phyloP scores from a whole-genome alignment of 768 basidiomycete genomes.

The Kwoniella mangroviensis region DNA sequence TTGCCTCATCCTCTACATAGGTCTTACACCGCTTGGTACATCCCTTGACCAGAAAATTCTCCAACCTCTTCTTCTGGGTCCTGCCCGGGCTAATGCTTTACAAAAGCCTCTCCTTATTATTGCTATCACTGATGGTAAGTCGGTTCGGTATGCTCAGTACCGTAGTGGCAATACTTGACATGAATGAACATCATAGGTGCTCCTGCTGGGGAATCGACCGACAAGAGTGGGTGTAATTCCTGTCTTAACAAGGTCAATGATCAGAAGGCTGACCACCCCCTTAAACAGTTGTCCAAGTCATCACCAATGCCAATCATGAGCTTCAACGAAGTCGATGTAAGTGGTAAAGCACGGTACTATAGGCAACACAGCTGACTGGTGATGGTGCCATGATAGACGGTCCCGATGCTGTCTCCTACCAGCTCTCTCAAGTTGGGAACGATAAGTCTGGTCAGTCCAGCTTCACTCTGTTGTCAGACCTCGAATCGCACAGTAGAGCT shows the following conservation, averaged over 20 bases:
- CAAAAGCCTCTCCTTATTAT: slow-evolving; percentile 60
- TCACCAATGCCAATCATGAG: slow-evolving; percentile 52
- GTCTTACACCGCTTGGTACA: slow-evolving; percentile 56
- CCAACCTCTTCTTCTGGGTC: slow-evolving; percentile 59
- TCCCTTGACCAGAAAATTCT: slow-evolving; percentile 58
- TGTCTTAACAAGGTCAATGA: background rate
- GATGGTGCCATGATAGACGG: slow-evolving; percentile 26
- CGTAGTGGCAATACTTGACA: background rate
- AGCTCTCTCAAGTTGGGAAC: slow-evolving; percentile 54
- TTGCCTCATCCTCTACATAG: slow-evolving; percentile 19
- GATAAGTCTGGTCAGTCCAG: slow-evolving; percentile 50
- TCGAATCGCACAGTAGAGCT: slow-evolving; percentile 1
- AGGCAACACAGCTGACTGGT: slow-evolving; percentile 7
- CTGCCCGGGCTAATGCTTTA: slow-evolving; percentile 50
- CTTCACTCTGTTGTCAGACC: background rate
- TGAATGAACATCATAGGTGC: slow-evolving; percentile 14
- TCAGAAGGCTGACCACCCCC: slow-evolving; percentile 5
- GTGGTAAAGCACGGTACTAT: background rate
- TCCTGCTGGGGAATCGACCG: slow-evolving; percentile 51
- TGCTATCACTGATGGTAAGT: slow-evolving; percentile 46
- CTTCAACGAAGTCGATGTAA: slow-evolving; percentile 50
- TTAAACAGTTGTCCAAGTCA: slow-evolving; percentile 50
- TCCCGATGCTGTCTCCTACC: slow-evolving; percentile 56
- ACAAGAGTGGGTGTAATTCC: slow-evolving; percentile 30
- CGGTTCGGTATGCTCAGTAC: background rate